A percentile compares a stretch with the other conserved stretches of the same genome.
Evolutionary conservation across 768 basidiomycete species (phyloP).

Genomic region (Macrolepiota fuliginosa): DNA sequence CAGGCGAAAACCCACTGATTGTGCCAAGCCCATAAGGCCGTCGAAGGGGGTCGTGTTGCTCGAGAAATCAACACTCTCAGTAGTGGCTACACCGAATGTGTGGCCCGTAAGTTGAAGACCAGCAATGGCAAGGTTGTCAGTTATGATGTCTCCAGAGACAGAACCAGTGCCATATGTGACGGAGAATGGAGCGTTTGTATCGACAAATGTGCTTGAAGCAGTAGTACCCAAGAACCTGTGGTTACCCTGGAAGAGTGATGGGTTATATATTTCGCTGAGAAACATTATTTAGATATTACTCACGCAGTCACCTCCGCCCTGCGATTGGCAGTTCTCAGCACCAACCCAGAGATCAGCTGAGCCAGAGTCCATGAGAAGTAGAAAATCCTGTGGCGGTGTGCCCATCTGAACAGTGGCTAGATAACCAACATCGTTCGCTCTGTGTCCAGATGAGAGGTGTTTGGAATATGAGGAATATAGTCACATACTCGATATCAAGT

Average conservation of each 20-base stretch:
- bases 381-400: conserved; percentile 47
- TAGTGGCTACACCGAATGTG: conserved; percentile 58
- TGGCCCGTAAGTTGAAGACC: conserved; percentile 50
- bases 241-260: conserved; percentile 25
- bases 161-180: conserved; percentile 53
- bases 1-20: conserved; percentile 49
- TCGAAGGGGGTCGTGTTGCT: conserved; percentile 42
- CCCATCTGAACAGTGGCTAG: conserved; percentile 29
- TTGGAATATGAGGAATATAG: conserved; percentile 24
- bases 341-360: conserved; percentile 64
- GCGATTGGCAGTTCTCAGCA: conserved; percentile 40
- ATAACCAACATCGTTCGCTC: conserved; percentile 7
- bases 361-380: conserved; percentile 59
- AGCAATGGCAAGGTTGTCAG: conserved; percentile 58
- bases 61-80: conserved; percentile 47
- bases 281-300: conserved; percentile 10
- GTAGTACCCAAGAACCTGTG: conserved; percentile 51
- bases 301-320: conserved; percentile 29
- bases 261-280: not conserved
- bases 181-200: conserved; percentile 44
- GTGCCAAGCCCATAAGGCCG: conserved; percentile 53
- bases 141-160: conserved; percentile 55
- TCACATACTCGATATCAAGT: conserved; percentile 54
- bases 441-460: conserved; percentile 3
- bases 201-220: conserved; percentile 55